Evolutionary conservation across 345 rosid species (phyloP).

Genomic region (Rhodamnia argentea): DNA sequence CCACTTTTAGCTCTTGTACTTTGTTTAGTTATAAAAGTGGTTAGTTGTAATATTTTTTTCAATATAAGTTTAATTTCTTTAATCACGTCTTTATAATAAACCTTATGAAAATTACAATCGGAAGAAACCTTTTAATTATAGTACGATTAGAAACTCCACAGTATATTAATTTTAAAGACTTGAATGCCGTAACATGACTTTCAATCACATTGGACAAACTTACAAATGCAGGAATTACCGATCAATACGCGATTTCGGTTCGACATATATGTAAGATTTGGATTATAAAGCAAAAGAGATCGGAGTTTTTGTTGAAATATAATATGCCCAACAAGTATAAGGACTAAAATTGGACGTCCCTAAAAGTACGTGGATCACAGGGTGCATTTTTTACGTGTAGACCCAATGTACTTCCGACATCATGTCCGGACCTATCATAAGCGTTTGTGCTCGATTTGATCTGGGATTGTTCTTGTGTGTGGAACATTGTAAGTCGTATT

Average conservation of each 20-base stretch:
- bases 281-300: neutral
- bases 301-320: accelerated
- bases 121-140: neutral
- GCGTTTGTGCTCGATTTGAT: neutral
- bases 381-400: neutral
- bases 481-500: neutral
- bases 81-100: neutral
- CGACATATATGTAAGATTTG: accelerated
- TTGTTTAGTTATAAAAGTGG: accelerated
- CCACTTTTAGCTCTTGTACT: neutral
- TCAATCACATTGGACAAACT: neutral
- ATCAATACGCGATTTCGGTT: accelerated
- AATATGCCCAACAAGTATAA: accelerated
- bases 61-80: neutral
- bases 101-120: neutral
- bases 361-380: neutral
- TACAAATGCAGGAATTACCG: neutral
- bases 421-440: accelerated
- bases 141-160: neutral
- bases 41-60: neutral
- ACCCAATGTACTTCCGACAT: neutral
- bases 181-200: neutral
- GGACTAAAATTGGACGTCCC: neutral
- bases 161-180: neutral
- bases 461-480: neutral